Percentiles rank a stretch among this genome's conserved stretches.
Evolutionary conservation across 2,329 filamentous ascomycete species (phyloP).

Genomic region (Fusarium continuum): DNA sequence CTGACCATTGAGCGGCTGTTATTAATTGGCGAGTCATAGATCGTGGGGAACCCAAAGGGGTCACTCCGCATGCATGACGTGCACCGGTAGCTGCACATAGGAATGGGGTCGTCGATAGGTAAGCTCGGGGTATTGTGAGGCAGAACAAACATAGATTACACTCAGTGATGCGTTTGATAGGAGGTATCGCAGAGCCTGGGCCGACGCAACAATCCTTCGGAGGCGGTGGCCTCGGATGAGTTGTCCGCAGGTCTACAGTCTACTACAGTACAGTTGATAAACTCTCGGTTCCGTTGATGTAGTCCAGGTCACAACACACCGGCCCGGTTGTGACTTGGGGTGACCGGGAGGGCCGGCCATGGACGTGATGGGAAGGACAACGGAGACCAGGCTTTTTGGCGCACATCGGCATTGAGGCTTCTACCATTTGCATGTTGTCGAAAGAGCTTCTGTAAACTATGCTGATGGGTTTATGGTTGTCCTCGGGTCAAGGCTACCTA

Average conservation of each 20-base stretch:
- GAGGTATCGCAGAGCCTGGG: neutral
- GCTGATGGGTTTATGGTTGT: too few relatives aligned
- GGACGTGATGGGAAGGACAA: constrained; percentile 15
- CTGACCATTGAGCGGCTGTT: constrained; percentile 33
- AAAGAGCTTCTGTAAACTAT: too few relatives aligned
- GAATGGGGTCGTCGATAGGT: neutral
- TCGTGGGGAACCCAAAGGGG: constrained; percentile 14
- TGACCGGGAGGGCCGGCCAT: constrained; percentile 9
- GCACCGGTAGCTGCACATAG: neutral
- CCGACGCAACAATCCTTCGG: neutral
- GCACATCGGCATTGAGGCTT: too few relatives aligned
- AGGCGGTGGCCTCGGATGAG: neutral
- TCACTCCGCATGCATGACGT: neutral
- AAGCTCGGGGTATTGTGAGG: neutral
- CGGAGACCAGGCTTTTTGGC: constrained; percentile 5
- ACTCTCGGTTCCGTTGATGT: constrained; percentile 2
- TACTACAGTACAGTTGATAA: neutral
- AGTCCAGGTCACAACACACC: neutral
- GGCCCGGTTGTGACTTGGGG: constrained; percentile 20
- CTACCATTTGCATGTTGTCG: too few relatives aligned
- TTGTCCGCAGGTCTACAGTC: neutral
- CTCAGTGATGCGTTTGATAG: neutral
- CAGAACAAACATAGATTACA: neutral
- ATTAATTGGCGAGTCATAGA: constrained; percentile 34
- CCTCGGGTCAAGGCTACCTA: too few relatives aligned